Conservation (phyloP, 2,329 filamentous ascomycete genomes). For the Macrophomina pseudophaseolina region DNA sequence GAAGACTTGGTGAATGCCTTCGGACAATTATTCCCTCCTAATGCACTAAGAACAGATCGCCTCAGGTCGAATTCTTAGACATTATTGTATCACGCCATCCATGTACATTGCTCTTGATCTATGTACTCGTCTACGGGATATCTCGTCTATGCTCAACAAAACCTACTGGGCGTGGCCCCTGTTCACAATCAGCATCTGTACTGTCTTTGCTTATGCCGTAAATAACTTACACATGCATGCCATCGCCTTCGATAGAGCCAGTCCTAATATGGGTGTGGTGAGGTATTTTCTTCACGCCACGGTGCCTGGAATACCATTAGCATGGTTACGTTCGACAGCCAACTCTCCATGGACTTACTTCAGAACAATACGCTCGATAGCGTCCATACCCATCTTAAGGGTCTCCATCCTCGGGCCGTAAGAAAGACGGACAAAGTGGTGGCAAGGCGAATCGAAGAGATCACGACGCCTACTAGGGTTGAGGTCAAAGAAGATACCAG, state of each 20-base stretch:
- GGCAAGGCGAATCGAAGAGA: conserved; percentile 91
- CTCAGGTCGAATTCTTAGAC: too few species aligned
- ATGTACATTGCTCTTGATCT: background rate
- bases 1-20: too few species aligned
- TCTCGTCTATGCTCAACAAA: background rate
- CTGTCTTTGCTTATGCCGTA: too few species aligned
- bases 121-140: conserved; percentile 6
- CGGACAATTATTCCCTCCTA: too few species aligned
- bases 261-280: conserved; percentile 8
- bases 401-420: conserved; percentile 49
- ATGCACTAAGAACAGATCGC: too few species aligned
- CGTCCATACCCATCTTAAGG: conserved; percentile 46
- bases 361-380: conserved; percentile 46
- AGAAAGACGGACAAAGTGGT: conserved; percentile 56
- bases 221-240: conserved; percentile 4
- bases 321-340: background rate
- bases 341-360: conserved; percentile 35
- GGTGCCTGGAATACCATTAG: conserved; percentile 4
- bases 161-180: conserved; percentile 10
- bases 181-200: background rate
- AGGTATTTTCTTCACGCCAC: conserved; percentile 8
- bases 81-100: too few species aligned
- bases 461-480: conserved; percentile 90
- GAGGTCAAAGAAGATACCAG: conserved; percentile 96
- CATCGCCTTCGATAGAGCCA: conserved; percentile 9